Conservation (phyloP, 2,329 filamentous ascomycete genomes). For the Fusarium sp. region DNA sequence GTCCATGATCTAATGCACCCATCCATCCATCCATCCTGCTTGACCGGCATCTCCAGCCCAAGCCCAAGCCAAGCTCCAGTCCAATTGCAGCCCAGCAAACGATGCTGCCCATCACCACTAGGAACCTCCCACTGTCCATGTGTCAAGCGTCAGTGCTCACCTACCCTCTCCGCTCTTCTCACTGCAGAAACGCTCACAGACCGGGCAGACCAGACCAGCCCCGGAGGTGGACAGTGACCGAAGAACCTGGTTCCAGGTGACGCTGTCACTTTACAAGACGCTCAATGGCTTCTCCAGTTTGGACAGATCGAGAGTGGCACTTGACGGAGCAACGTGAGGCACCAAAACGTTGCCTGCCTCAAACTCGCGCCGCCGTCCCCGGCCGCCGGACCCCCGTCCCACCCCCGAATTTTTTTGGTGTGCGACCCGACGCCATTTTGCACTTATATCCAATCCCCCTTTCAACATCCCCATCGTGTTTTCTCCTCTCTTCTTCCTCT, state of each 20-base stretch:
- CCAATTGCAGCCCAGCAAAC: conserved; percentile 35
- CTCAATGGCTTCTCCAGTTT: conserved; percentile 25
- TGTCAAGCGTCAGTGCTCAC: conserved; percentile 29
- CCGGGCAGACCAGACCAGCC: conserved; percentile 13
- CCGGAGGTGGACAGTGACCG: not conserved
- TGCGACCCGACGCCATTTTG: conserved; percentile 27
- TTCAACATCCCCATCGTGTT: conserved; percentile 30
- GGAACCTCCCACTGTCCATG: conserved; percentile 4
- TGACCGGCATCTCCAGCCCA: conserved; percentile 10
- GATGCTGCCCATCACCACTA: conserved; percentile 4
- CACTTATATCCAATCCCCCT: conserved; percentile 44
- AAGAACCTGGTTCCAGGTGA: conserved; percentile 11
- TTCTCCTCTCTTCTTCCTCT: conserved; percentile 16
- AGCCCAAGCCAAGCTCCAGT: conserved; percentile 7
- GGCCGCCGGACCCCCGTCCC: conserved; percentile 15
- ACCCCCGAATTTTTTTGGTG: conserved; percentile 35
- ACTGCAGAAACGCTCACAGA: conserved; percentile 39
- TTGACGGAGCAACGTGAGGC: not conserved
- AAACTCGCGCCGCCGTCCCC: conserved; percentile 9
- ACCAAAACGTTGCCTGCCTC: conserved; percentile 4
- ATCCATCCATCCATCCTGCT: conserved; percentile 11
- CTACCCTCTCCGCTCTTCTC: conserved; percentile 9
- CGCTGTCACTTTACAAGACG: conserved; percentile 6
- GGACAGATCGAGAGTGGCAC: not conserved
- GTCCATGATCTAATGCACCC: conserved; percentile 10